phyloP scores from a whole-genome alignment of 495 filamentous ascomycete genomes.

The Penicillium salamii region DNA sequence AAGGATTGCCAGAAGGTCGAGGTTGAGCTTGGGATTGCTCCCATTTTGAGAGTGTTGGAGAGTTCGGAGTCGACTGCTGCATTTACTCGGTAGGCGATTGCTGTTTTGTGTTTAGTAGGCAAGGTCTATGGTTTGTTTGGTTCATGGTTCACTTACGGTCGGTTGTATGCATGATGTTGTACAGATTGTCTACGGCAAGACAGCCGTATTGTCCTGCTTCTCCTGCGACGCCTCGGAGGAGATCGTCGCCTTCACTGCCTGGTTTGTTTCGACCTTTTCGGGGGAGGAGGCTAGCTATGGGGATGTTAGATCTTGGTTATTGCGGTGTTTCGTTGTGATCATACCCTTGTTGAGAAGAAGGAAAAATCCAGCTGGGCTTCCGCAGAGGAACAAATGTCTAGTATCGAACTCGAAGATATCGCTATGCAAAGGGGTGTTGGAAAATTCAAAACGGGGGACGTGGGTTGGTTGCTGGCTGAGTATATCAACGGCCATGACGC shows the following conservation, averaged over 20 bases:
- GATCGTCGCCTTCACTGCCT: slow-evolving; percentile 63
- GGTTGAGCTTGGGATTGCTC: slow-evolving; percentile 71
- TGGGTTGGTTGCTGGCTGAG: slow-evolving; percentile 81
- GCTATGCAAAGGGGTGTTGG: slow-evolving; percentile 45
- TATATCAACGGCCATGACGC: slow-evolving; percentile 89
- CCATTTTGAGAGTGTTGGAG: slow-evolving; percentile 69
- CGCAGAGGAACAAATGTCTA: slow-evolving; percentile 81
- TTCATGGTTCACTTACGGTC: slow-evolving; percentile 42
- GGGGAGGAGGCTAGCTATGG: slow-evolving; percentile 66
- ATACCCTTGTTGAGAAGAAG: slow-evolving; percentile 76
- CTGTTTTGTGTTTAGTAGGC: too few relatives aligned
- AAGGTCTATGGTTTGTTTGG: too few relatives aligned
- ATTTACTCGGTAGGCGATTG: slow-evolving; percentile 89
- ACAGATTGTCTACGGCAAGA: slow-evolving; percentile 90
- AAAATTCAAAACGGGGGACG: slow-evolving; percentile 55
- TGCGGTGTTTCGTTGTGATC: neutral
- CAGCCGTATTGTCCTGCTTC: slow-evolving; percentile 81
- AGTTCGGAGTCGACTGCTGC: slow-evolving; percentile 81
- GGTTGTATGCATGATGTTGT: slow-evolving; percentile 79
- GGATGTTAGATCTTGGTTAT: slow-evolving; percentile 3
- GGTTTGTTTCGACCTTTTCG: slow-evolving; percentile 73
- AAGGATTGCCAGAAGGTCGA: slow-evolving; percentile 65
- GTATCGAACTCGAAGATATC: slow-evolving; percentile 88
- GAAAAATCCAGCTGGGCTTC: slow-evolving; percentile 94
- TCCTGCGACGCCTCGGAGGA: slow-evolving; percentile 64